phyloP scores from a whole-genome alignment of 805 yeast genomes.

The Candida berthetii region DNA sequence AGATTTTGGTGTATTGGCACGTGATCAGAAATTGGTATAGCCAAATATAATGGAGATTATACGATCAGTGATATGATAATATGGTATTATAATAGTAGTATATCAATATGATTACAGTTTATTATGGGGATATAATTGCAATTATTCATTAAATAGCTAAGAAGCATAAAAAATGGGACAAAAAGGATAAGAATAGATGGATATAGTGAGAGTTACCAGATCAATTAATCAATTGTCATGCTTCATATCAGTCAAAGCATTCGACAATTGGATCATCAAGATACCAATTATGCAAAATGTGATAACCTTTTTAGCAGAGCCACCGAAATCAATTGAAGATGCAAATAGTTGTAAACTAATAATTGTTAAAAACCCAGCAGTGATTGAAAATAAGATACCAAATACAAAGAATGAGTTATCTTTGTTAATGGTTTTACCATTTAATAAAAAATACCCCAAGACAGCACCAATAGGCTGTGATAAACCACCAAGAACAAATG shows the following conservation, averaged over 20 bases:
- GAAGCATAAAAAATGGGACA: too few species aligned
- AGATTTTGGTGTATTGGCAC: too few species aligned
- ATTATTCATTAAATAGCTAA: too few species aligned
- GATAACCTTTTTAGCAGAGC: constrained; percentile 52
- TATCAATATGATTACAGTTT: too few species aligned
- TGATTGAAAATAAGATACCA: constrained; percentile 62
- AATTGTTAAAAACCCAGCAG: constrained; percentile 81
- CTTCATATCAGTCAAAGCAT: constrained; percentile 29
- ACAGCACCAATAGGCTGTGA: constrained; percentile 91
- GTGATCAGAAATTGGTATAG: too few species aligned
- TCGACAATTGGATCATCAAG: constrained; percentile 43
- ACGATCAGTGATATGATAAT: too few species aligned
- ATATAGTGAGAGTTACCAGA: too few species aligned
- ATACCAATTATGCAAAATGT: constrained; percentile 60
- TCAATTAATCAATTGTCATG: too few species aligned
- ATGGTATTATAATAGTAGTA: too few species aligned
- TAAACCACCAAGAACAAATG: constrained; percentile 70
- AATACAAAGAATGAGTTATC: constrained; percentile 33
- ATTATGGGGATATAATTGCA: too few species aligned
- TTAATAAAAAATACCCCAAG: constrained; percentile 51
- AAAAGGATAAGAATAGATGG: too few species aligned
- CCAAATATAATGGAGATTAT: too few species aligned
- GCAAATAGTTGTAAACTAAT: constrained; percentile 84
- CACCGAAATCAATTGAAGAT: constrained; percentile 76
- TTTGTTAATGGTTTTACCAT: constrained; percentile 26